A percentile compares a stretch with the other conserved stretches of the same genome.
phyloP scores from a whole-genome alignment of 176 grass and related monocot genomes.

The Zizania latifolia region DNA sequence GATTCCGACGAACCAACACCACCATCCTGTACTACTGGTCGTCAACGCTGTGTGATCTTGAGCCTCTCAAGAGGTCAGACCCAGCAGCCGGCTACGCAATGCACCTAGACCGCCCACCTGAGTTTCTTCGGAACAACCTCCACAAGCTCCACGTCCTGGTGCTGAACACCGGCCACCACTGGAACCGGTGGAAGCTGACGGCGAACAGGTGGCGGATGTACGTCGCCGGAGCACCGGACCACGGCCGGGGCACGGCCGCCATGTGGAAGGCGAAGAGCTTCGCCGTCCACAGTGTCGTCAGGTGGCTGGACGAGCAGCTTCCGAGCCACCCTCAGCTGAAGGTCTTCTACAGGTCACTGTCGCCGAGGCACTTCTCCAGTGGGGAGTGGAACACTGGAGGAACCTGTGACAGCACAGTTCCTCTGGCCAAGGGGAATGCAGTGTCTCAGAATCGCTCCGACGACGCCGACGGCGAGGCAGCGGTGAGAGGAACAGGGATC shows the following conservation, averaged over 20 bases:
- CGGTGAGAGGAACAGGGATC: slow-evolving; percentile 35
- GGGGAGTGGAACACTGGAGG: slow-evolving; percentile 53
- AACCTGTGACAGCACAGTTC: slow-evolving; percentile 34
- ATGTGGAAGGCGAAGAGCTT: slow-evolving; percentile 40
- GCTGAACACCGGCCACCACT: slow-evolving; percentile 48
- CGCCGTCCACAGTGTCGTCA: slow-evolving; percentile 36
- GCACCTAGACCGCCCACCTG: slow-evolving; percentile 55
- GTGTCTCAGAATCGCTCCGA: slow-evolving; percentile 28
- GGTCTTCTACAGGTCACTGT: slow-evolving; percentile 48
- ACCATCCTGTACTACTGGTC: slow-evolving; percentile 66
- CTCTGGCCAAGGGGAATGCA: slow-evolving; percentile 1
- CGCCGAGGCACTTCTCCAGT: slow-evolving; percentile 51
- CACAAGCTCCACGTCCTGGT: slow-evolving; percentile 35
- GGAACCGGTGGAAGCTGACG: slow-evolving; percentile 49
- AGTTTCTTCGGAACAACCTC: slow-evolving; percentile 44
- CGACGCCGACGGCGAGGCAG: slow-evolving; percentile 19
- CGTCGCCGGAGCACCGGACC: slow-evolving; percentile 19
- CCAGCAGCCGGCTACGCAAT: slow-evolving; percentile 52
- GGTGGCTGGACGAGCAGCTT: slow-evolving; percentile 37
- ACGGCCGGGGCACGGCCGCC: background rate
- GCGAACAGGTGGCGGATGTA: slow-evolving; percentile 43
- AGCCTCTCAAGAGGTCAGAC: slow-evolving; percentile 42
- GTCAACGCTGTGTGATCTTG: slow-evolving; percentile 58
- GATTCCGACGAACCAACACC: slow-evolving; percentile 54
- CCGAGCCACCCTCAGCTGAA: slow-evolving; percentile 22